Evolutionary conservation across 805 yeast species (phyloP).

Genomic region (Metschnikowia baotianmanensis): DNA sequence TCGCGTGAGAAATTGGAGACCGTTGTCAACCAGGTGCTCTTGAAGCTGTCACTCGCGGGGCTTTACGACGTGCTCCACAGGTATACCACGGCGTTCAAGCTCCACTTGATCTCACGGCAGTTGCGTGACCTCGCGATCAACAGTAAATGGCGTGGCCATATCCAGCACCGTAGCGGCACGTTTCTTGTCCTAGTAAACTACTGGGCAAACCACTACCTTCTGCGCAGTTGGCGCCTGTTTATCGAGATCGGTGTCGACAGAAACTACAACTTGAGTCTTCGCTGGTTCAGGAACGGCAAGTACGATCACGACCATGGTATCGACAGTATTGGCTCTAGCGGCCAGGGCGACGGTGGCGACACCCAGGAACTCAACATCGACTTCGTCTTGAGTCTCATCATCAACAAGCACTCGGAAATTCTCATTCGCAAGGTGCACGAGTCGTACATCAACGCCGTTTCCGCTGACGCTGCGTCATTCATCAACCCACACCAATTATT

Average conservation of each 20-base stretch:
- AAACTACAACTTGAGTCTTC: slow-evolving; percentile 46
- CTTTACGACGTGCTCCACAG: slow-evolving; percentile 56
- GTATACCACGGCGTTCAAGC: slow-evolving; percentile 62
- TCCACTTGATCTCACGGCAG: slow-evolving; percentile 59
- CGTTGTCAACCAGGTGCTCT: slow-evolving; percentile 51
- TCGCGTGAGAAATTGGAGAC: slow-evolving; percentile 48
- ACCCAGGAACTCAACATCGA: slow-evolving; percentile 36
- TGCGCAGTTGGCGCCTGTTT: slow-evolving; percentile 48
- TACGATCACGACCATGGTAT: slow-evolving; percentile 26
- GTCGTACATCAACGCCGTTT: slow-evolving; percentile 12
- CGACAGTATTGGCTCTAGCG: not conserved
- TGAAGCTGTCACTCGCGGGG: slow-evolving; percentile 46
- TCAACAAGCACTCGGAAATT: slow-evolving; percentile 38
- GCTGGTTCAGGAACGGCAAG: slow-evolving; percentile 63
- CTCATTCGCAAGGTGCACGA: slow-evolving; percentile 27
- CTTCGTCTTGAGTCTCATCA: slow-evolving; percentile 31
- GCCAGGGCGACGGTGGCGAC: slow-evolving; percentile 17
- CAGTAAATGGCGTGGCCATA: slow-evolving; percentile 55
- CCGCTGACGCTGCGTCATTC: slow-evolving; percentile 15
- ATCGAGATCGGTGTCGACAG: slow-evolving; percentile 61
- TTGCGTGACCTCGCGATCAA: slow-evolving; percentile 45
- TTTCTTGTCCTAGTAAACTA: slow-evolving; percentile 57
- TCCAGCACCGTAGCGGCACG: slow-evolving; percentile 57
- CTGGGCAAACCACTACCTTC: slow-evolving; percentile 51
- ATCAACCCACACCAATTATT: slow-evolving; percentile 35